Evolutionary conservation across 805 yeast genomes (phyloP).

Genomic region (Myxozyma nipponensis): DNA sequence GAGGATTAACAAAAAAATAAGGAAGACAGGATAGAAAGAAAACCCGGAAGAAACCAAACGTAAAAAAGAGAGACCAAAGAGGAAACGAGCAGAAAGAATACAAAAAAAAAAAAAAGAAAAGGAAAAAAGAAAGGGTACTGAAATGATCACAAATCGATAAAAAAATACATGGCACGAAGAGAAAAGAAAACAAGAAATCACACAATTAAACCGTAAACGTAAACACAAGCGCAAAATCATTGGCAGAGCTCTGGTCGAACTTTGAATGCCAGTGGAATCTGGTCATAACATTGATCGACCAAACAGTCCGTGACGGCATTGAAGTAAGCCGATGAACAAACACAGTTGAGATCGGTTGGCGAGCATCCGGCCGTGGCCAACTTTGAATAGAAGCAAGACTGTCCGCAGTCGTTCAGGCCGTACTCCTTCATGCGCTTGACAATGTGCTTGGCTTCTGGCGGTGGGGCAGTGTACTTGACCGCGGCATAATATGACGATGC

Average conservation of each 20-base stretch:
- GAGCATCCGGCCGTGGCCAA: slow-evolving; percentile 21
- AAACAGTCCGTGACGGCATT: slow-evolving; percentile 29
- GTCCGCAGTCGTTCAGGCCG: slow-evolving; percentile 27
- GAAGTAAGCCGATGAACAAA: slow-evolving; percentile 27
- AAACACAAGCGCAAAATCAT: neutral
- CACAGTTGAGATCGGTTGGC: slow-evolving; percentile 20
- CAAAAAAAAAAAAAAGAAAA: neutral
- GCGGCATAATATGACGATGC: slow-evolving; percentile 1
- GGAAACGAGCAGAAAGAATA: neutral
- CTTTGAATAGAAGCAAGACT: slow-evolving; percentile 25
- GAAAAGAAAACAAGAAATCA: neutral
- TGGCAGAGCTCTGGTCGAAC: slow-evolving; percentile 25
- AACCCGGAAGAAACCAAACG: neutral
- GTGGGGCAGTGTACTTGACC: slow-evolving; percentile 5
- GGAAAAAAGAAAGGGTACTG: neutral
- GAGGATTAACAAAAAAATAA: neutral
- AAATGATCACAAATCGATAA: neutral
- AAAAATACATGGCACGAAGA: neutral
- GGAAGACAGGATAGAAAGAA: neutral
- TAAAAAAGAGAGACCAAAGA: too few relatives aligned
- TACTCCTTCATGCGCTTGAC: slow-evolving; percentile 19
- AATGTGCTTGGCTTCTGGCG: slow-evolving; percentile 16
- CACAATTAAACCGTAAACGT: neutral
- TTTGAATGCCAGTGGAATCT: slow-evolving; percentile 27
- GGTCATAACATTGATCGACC: slow-evolving; percentile 27